phyloP scores from a whole-genome alignment of 306 rosid genomes.

The Styphnolobium japonicum region DNA sequence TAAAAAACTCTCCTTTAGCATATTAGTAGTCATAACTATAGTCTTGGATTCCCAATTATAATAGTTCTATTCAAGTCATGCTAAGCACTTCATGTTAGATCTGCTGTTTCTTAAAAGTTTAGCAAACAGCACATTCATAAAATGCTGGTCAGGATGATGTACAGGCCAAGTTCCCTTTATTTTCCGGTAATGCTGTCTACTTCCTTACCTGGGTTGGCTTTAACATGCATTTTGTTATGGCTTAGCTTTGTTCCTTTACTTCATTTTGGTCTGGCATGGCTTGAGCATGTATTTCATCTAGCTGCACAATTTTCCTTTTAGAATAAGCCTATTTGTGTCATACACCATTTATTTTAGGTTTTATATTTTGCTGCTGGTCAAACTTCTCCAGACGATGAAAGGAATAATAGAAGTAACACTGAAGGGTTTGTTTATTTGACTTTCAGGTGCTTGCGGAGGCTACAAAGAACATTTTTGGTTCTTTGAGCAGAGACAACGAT shows the following conservation, averaged over 20 bases:
- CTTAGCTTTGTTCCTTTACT: not conserved
- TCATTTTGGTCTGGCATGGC: not conserved
- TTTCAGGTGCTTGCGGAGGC: conserved; percentile 96
- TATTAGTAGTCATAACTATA: not conserved
- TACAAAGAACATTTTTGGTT: conserved; percentile 74
- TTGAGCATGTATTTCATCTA: conserved; percentile 10
- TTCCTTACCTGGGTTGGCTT: too few species aligned
- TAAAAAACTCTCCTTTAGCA: not conserved
- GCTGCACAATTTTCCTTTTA: conserved; percentile 2
- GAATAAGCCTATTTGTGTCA: not conserved
- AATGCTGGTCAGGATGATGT: not conserved
- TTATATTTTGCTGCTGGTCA: conserved; percentile 7
- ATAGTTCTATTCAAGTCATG: not conserved
- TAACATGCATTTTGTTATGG: too few species aligned
- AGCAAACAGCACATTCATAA: not conserved
- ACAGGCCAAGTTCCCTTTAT: too few species aligned
- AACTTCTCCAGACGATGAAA: conserved; percentile 19
- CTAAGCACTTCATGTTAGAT: not conserved
- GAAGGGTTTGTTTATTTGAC: conserved; percentile 25
- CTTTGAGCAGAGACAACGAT: conserved; percentile 52
- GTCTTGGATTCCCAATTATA: not conserved
- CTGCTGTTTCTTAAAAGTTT: not conserved
- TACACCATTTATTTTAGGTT: not conserved
- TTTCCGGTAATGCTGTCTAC: too few species aligned
- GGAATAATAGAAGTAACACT: conserved; percentile 12